Evolutionary conservation across 1,284 basidiomycete species (phyloP), one percentile per base, ranked within the genome.

Genomic region (Gomphus bonarii): DNA sequence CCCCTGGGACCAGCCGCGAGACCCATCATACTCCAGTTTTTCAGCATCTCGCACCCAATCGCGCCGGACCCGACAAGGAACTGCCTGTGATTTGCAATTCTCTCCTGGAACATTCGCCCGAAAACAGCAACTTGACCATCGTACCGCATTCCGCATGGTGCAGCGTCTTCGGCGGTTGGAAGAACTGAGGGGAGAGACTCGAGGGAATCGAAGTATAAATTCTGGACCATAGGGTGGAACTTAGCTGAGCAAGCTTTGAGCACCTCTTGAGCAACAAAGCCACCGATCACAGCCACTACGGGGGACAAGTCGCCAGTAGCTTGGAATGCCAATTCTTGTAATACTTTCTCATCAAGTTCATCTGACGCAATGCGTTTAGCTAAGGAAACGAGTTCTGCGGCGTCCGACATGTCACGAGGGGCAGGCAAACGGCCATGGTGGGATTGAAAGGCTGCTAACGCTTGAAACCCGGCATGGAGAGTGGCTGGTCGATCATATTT

Each of bases 1-100:
- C 93, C 97, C 55, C 85, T 75, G 14, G 83, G 76, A 3, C 91
- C 92, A 43, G 87, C 81, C 12, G 83, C 95, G 50, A 99, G 76
- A 63, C 97, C 97, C 82, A 99, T 97, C 93, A 99, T 94, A 65
- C 91, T 89, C 97, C 97, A 99, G 73, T 99, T 99, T 79, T 99
- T 99, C 67, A 99, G 75, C 97, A 99, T 99, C 74, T 99, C 97
- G 68, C 97, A 99, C 25, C 97, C 97, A 69, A 99, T 99, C 48
- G 97, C 97, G 59, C 97, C 97, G 22, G 95, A 88, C 8, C 97
- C 97, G 54, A 99, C 97, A 31, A 99, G 80, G 81, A 99, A 99
- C 68, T 99, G 91, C 46, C 90, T 81, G 68, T 92, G 85, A 67
- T 92, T 90, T 55, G 84, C 80, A 59, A 99, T 88, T 77, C 93